Conservation (phyloP, 306 rosid species). For the Senna siamea region DNA sequence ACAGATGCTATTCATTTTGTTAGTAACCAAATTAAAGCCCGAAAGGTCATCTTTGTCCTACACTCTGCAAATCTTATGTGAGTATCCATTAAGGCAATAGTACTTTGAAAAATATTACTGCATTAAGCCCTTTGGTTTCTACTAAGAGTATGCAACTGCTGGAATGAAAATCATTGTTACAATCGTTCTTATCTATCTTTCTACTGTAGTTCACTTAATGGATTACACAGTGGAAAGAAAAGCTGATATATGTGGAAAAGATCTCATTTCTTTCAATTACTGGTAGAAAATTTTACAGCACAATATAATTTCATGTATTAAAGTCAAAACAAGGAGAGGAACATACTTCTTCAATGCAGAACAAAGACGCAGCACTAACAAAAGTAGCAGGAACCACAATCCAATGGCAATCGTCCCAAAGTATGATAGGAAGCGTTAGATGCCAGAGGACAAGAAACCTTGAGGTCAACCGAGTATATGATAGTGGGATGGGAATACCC, state of each 20-base stretch:
- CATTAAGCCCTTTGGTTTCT: not conserved
- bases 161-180: constrained; percentile 16
- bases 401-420: constrained; percentile 98
- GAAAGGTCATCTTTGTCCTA: not conserved
- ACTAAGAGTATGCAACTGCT: not conserved
- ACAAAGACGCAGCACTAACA: constrained; percentile 87
- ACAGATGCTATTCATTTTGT: not conserved
- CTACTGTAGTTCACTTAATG: not conserved
- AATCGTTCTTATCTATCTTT: constrained; percentile 20
- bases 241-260: not conserved
- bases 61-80: not conserved
- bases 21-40: not conserved
- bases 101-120: not conserved
- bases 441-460: constrained; percentile 92
- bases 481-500: constrained; percentile 91
- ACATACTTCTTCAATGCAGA: constrained; percentile 93
- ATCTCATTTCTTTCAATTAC: constrained; percentile 5
- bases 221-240: constrained; percentile 14
- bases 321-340: constrained; percentile 19
- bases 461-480: constrained; percentile 94
- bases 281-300: constrained; percentile 28
- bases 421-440: constrained; percentile 86
- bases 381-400: constrained; percentile 95
- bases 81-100: not conserved
- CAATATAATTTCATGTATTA: constrained; percentile 21